These are phyloP conservation scores for Backusella morwellensis DNA, from an alignment of 192 early-diverging fungal species.

Conservation along the genomic window DNA sequence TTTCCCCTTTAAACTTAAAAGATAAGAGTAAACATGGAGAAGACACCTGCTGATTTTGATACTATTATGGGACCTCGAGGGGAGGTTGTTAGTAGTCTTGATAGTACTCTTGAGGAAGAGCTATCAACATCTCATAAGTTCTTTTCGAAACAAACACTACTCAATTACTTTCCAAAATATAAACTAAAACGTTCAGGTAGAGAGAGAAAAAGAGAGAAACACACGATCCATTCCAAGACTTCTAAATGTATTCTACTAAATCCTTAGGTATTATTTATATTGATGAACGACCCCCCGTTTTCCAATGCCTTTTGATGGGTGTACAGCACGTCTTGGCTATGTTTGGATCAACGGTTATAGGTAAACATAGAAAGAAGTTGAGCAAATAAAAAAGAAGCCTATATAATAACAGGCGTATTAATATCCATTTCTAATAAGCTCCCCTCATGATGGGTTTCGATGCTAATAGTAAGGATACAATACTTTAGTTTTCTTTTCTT, in stretches of 20 bases:
- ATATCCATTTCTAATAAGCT: constrained; percentile 13
- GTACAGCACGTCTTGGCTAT: constrained; percentile 56
- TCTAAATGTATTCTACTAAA: neutral
- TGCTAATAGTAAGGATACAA: constrained; percentile 32
- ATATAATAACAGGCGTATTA: neutral
- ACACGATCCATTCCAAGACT: neutral
- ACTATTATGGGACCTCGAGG: neutral
- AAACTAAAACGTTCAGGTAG: constrained; percentile 31
- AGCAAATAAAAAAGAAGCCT: neutral
- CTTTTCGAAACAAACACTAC: neutral
- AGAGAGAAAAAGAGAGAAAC: neutral
- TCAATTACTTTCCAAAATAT: constrained; percentile 37
- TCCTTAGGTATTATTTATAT: constrained; percentile 30
- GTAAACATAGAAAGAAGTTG: constrained; percentile 3
- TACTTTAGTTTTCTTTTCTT: neutral
- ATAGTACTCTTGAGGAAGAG: neutral
- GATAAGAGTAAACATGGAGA: neutral
- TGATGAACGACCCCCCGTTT: constrained; percentile 39
- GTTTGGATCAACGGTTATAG: constrained; percentile 58
- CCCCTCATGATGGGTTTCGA: constrained; percentile 44
- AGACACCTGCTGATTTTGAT: neutral
- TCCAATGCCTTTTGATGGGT: constrained; percentile 41
- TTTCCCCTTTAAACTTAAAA: neutral
- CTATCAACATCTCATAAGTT: constrained; percentile 7
- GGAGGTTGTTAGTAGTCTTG: neutral